A percentile compares a stretch with the other conserved stretches of the same genome.
Conservation (phyloP, 306 rosid genomes). For the Sicyos baderoa region DNA sequence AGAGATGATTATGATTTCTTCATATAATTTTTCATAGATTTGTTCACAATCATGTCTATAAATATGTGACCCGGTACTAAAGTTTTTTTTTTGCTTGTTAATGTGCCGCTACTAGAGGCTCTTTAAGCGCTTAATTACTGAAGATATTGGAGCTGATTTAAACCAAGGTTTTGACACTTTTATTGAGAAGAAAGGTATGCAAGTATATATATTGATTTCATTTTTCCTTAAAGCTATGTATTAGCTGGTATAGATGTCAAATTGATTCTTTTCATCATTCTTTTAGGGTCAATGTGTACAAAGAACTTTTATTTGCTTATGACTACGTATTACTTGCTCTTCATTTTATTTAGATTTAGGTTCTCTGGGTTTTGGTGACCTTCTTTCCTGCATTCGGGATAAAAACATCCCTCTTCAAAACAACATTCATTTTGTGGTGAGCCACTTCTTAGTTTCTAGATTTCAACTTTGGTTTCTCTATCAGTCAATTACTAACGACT, state of each 20-base stretch:
- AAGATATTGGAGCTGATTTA: slow-evolving; percentile 82
- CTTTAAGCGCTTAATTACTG: slow-evolving; percentile 80
- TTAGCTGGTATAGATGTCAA: background rate
- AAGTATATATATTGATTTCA: background rate
- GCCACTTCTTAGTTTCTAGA: slow-evolving; percentile 21
- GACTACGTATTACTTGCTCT: slow-evolving; percentile 12
- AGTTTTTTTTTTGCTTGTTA: background rate
- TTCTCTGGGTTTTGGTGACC: slow-evolving; percentile 82
- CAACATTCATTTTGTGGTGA: slow-evolving; percentile 86
- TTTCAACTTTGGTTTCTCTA: slow-evolving; percentile 14
- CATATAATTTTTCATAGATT: background rate
- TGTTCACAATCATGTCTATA: background rate
- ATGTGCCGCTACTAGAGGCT: slow-evolving; percentile 53
- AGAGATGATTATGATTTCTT: slow-evolving; percentile 2
- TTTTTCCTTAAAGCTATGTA: background rate
- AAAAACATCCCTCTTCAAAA: slow-evolving; percentile 73
- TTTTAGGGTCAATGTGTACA: slow-evolving; percentile 15
- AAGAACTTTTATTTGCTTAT: slow-evolving; percentile 19
- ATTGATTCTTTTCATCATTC: slow-evolving; percentile 7
- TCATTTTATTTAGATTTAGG: slow-evolving; percentile 56
- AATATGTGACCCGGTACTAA: background rate
- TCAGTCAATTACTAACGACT: slow-evolving; percentile 22
- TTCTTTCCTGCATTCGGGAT: slow-evolving; percentile 81
- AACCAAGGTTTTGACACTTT: slow-evolving; percentile 80
- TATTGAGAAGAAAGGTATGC: slow-evolving; percentile 55